These are phyloP conservation scores for Boletus eberwhitei DNA, from an alignment of 768 basidiomycete species.

Conservation along the genomic window DNA sequence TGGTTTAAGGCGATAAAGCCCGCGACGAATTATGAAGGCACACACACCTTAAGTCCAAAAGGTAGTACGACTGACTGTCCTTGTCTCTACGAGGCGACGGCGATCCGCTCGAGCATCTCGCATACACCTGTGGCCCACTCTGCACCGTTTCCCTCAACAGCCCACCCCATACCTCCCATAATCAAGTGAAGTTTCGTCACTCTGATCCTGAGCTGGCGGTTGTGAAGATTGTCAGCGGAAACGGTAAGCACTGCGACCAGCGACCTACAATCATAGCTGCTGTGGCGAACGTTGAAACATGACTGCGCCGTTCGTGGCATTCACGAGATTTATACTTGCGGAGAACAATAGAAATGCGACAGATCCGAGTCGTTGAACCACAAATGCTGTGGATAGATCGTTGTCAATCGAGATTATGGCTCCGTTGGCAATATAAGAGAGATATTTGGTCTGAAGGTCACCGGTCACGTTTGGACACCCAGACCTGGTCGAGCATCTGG, in stretches of 20 bases:
- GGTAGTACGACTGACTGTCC: background rate
- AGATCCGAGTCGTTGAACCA: no score
- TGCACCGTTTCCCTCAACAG: background rate
- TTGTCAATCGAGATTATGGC: no score
- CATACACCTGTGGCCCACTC: conserved; percentile 11
- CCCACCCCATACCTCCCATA: background rate
- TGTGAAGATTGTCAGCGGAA: conserved; percentile 6
- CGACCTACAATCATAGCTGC: background rate
- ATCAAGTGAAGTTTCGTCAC: background rate
- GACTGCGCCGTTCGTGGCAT: no score
- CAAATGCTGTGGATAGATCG: no score
- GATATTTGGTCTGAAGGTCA: no score
- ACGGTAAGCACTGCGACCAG: conserved; percentile 11
- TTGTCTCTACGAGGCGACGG: background rate
- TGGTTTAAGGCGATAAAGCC: background rate
- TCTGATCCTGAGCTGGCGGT: background rate
- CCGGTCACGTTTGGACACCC: no score
- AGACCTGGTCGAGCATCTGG: no score
- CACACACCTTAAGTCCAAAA: conserved; percentile 12
- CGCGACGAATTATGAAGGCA: background rate
- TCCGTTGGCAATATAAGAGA: no score
- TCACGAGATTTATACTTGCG: no score
- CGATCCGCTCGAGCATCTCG: conserved; percentile 4
- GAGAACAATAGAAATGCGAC: no score
- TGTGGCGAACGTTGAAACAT: no score